phyloP scores from a whole-genome alignment of 345 rosid genomes.

The Aquilaria yunnanensis region DNA sequence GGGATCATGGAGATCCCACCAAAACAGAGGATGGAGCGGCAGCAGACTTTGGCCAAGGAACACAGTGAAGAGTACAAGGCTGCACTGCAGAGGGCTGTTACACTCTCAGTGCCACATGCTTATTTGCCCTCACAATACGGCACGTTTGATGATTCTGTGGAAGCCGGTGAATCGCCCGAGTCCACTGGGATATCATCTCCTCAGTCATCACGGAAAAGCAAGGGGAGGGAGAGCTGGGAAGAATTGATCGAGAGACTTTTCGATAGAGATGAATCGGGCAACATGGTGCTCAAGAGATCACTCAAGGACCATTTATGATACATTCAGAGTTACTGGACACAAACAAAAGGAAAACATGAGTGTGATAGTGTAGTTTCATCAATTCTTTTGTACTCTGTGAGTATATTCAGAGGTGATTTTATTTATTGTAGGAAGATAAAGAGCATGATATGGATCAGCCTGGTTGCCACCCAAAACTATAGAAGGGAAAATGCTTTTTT shows the following conservation, averaged over 20 bases:
- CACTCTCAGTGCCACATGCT: constrained; percentile 71
- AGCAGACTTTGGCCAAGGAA: constrained; percentile 62
- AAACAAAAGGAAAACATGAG: not conserved
- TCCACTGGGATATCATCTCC: constrained; percentile 33
- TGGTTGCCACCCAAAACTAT: not conserved
- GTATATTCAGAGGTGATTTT: not conserved
- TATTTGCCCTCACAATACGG: constrained; percentile 61
- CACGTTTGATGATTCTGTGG: constrained; percentile 56
- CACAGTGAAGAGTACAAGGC: constrained; percentile 70
- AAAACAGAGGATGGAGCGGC: constrained; percentile 86
- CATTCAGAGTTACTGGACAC: not conserved
- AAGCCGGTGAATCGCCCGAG: constrained; percentile 25
- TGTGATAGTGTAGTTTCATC: constrained; percentile 9
- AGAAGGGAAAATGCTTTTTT: no score
- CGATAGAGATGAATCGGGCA: constrained; percentile 64
- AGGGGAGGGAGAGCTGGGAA: constrained; percentile 56
- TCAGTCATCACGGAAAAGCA: constrained; percentile 22
- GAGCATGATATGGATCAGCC: not conserved
- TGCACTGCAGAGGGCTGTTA: constrained; percentile 80
- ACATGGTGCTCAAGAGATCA: constrained; percentile 42
- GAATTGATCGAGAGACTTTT: constrained; percentile 64
- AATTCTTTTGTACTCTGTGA: constrained; percentile 17
- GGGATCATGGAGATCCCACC: constrained; percentile 55
- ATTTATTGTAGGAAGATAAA: no score
- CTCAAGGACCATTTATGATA: constrained; percentile 16